Evolutionary conservation across 345 rosid genomes (phyloP).

Genomic region (Raphanus raphanistrum): DNA sequence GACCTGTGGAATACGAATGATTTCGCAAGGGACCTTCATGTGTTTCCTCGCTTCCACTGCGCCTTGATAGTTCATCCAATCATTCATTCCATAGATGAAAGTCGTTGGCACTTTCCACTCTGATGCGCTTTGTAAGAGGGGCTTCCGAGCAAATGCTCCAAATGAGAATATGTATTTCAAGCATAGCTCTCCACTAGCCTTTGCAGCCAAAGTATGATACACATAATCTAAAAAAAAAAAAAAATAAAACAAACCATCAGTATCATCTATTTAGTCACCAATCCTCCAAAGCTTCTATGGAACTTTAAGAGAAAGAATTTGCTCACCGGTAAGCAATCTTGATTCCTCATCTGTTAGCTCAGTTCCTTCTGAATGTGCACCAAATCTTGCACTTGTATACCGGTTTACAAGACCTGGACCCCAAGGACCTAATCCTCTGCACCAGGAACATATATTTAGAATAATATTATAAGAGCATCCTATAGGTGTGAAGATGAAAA

Average conservation of each 20-base stretch:
- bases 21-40: conserved; percentile 94
- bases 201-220: conserved; percentile 90
- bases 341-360: conserved; percentile 70
- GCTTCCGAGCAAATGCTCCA: conserved; percentile 90
- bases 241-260: conserved; percentile 24
- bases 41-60: conserved; percentile 80
- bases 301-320: not conserved
- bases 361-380: conserved; percentile 55
- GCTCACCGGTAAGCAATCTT: conserved; percentile 72
- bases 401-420: conserved; percentile 80
- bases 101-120: conserved; percentile 99
- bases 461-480: not conserved
- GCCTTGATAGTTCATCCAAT: conserved; percentile 95
- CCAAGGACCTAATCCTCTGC: conserved; percentile 99
- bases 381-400: conserved; percentile 86
- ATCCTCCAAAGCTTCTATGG: conserved; percentile 5
- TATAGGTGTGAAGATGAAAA: not conserved
- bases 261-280: not conserved
- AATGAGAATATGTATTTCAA: conserved; percentile 87
- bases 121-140: conserved; percentile 83
- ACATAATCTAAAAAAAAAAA: conserved; percentile 57
- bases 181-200: conserved; percentile 98
- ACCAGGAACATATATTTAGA: conserved; percentile 14
- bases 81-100: conserved; percentile 76
- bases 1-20: conserved; percentile 92